Percentiles rank a stretch among this genome's conserved stretches.
phyloP scores from a whole-genome alignment of 441 rosid species.

The Populus hybrid region DNA sequence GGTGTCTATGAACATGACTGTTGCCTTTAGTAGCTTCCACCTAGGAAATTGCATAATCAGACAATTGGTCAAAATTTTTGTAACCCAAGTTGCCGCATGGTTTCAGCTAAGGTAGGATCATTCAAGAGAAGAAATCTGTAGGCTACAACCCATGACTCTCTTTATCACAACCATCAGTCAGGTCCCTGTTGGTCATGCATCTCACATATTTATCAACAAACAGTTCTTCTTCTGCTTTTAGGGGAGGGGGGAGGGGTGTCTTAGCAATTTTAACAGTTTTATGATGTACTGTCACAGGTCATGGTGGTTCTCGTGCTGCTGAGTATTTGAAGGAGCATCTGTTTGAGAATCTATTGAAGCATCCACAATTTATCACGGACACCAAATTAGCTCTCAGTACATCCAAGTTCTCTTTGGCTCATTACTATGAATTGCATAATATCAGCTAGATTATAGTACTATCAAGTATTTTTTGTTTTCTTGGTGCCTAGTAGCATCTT shows the following conservation, averaged over 20 bases:
- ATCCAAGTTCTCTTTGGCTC: slow-evolving; percentile 23
- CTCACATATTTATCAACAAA: background rate
- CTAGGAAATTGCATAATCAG: background rate
- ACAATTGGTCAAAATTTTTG: background rate
- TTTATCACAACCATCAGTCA: background rate
- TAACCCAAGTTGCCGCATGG: too few relatives aligned
- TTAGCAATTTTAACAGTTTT: background rate
- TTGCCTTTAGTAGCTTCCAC: background rate
- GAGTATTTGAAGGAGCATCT: slow-evolving; percentile 91
- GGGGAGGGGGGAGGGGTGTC: too few relatives aligned
- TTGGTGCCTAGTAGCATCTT: background rate
- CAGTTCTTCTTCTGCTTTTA: too few relatives aligned
- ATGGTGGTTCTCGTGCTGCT: slow-evolving; percentile 98
- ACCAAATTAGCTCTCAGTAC: slow-evolving; percentile 80
- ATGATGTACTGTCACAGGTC: slow-evolving; percentile 49
- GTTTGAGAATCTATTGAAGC: slow-evolving; percentile 85
- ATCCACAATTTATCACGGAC: slow-evolving; percentile 73
- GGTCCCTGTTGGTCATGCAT: background rate
- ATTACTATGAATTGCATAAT: background rate
- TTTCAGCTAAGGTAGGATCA: background rate
- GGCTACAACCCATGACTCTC: background rate
- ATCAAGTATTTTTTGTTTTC: background rate
- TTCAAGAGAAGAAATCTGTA: background rate
- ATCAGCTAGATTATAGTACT: too few relatives aligned
- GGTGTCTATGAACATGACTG: background rate